Percentiles rank a stretch among this genome's conserved stretches.
phyloP scores from a whole-genome alignment of 352 stramenopile species.

The Pythium dissimile region DNA sequence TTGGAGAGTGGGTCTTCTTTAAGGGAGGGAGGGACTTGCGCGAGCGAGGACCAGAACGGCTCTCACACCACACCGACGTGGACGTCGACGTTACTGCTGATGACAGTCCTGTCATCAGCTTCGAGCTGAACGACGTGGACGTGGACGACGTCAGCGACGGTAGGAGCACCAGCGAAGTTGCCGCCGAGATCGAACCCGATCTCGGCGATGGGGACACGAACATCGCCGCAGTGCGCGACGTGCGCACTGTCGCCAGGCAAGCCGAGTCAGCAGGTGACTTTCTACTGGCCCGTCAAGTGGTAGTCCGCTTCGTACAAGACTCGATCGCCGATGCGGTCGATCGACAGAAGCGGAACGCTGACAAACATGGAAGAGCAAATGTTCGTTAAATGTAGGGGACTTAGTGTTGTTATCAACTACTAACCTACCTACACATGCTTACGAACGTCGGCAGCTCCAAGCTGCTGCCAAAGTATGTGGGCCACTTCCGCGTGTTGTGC shows the following conservation, averaged over 20 bases:
- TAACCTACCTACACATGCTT: conserved; percentile 5
- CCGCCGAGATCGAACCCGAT: background rate
- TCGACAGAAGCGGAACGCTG: conserved; percentile 24
- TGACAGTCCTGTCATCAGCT: background rate
- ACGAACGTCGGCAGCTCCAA: background rate
- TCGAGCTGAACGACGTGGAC: background rate
- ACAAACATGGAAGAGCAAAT: conserved; percentile 7
- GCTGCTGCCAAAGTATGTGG: background rate
- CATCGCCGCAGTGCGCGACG: background rate
- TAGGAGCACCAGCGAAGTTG: background rate
- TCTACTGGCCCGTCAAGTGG: conserved; percentile 5
- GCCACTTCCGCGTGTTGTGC: background rate
- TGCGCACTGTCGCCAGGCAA: background rate
- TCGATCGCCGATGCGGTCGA: conserved; percentile 16
- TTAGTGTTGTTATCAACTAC: conserved; percentile 9
- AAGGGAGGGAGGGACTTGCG: conserved; percentile 1
- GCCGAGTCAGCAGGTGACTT: conserved; percentile 4
- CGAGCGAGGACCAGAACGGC: background rate
- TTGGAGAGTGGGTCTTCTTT: background rate
- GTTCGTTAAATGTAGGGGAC: background rate
- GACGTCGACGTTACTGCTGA: background rate
- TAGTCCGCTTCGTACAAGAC: conserved; percentile 21
- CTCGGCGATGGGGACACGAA: background rate
- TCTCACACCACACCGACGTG: background rate
- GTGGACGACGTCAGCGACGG: background rate